Conservation (phyloP, 495 filamentous ascomycete species). For the Articulospora tetracladia region DNA sequence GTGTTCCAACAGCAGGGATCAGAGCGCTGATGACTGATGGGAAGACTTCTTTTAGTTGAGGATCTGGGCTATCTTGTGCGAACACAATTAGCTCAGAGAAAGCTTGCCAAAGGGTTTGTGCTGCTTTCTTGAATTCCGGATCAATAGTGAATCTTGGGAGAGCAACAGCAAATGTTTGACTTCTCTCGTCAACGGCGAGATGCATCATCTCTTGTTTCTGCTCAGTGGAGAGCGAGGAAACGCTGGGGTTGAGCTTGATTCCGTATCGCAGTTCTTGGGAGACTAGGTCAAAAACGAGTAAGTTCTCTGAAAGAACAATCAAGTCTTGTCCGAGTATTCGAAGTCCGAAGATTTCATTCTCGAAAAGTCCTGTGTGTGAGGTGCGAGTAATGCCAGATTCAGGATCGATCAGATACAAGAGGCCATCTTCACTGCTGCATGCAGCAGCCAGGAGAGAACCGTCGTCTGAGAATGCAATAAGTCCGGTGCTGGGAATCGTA, state of each 20-base stretch:
- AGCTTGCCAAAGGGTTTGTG: conserved; percentile 4
- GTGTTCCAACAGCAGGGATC: conserved; percentile 43
- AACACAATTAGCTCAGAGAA: conserved; percentile 55
- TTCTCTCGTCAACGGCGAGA: conserved; percentile 54
- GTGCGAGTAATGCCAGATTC: conserved; percentile 49
- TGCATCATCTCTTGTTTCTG: conserved; percentile 43
- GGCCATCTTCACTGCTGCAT: conserved; percentile 37
- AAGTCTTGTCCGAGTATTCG: conserved; percentile 57
- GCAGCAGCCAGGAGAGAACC: conserved; percentile 76
- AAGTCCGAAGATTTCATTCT: conserved; percentile 49
- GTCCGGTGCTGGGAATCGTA: conserved; percentile 34
- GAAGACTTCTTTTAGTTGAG: conserved; percentile 44
- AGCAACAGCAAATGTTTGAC: conserved; percentile 55
- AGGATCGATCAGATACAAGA: conserved; percentile 59
- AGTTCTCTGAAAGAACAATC: conserved; percentile 56
- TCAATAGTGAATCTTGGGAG: conserved; percentile 31
- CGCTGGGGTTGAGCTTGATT: conserved; percentile 31
- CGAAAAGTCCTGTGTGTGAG: conserved; percentile 51
- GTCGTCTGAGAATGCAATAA: conserved; percentile 76
- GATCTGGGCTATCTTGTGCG: conserved; percentile 39
- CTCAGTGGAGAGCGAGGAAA: conserved; percentile 27
- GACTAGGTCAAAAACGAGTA: conserved; percentile 66
- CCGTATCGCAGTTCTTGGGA: conserved; percentile 51
- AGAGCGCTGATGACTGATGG: conserved; percentile 50
- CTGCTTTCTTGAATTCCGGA: background rate